Conservation (phyloP, 208 protist genomes). For the Herpetomonas samuelpessoai region DNA sequence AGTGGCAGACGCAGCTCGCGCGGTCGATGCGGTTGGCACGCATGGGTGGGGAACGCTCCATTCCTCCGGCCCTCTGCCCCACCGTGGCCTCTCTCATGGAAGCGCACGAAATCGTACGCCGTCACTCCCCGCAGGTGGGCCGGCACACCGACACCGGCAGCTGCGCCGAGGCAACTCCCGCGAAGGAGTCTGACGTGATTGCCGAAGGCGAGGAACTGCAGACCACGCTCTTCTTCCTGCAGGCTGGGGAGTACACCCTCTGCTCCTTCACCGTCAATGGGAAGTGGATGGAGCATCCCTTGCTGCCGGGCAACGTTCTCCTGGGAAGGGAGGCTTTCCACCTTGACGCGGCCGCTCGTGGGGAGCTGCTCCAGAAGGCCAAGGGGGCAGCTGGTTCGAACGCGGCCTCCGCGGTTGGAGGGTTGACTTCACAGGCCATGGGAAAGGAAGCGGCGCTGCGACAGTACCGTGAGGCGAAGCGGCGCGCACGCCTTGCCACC, state of each 20-base stretch:
- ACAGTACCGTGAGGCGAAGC: constrained; percentile 27
- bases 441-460: constrained; percentile 37
- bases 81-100: too few species aligned
- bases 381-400: background rate
- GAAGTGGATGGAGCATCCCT: constrained; percentile 7
- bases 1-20: constrained; percentile 18
- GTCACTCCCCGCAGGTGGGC: too few species aligned
- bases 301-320: constrained; percentile 9
- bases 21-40: constrained; percentile 12
- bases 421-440: constrained; percentile 2
- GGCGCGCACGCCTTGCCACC: background rate
- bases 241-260: constrained; percentile 7
- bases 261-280: constrained; percentile 1
- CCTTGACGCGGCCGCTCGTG: constrained; percentile 5
- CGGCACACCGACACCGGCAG: too few species aligned
- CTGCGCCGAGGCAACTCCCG: background rate
- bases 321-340: background rate
- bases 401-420: constrained; percentile 1
- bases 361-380: background rate
- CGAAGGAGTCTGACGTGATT: background rate
- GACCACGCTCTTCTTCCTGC: background rate
- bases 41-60: constrained; percentile 10
- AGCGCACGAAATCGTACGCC: too few species aligned
- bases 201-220: background rate
- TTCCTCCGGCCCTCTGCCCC: background rate